These are phyloP conservation scores for Coemansia sp. DNA, from an alignment of 192 early-diverging fungal genomes.

Conservation along the genomic window DNA sequence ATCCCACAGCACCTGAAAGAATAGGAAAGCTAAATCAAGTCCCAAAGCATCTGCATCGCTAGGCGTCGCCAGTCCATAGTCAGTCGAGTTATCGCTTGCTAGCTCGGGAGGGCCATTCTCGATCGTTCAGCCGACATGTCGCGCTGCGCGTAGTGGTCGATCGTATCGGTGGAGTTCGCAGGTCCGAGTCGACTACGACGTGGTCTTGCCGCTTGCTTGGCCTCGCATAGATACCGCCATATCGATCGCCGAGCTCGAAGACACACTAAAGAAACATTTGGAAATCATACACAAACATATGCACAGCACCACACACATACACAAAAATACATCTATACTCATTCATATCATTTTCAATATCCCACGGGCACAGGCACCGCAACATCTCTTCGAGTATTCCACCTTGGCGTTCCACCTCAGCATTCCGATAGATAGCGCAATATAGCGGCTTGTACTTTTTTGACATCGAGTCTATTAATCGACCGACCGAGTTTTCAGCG, in stretches of 20 bases:
- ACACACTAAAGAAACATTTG: background rate
- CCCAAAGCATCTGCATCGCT: background rate
- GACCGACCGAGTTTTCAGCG: background rate
- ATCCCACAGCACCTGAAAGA: conserved; percentile 9
- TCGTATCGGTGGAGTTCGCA: background rate
- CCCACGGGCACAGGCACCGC: background rate
- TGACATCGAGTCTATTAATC: background rate
- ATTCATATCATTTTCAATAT: background rate
- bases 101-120: background rate
- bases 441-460: background rate
- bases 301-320: too few species aligned
- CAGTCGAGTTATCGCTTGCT: background rate
- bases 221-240: background rate
- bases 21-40: background rate
- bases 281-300: background rate
- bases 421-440: background rate
- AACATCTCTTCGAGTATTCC: background rate
- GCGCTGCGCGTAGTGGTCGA: background rate
- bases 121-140: background rate
- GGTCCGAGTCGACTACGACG: background rate
- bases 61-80: background rate
- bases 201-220: background rate
- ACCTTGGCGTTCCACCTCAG: background rate
- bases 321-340: background rate
- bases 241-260: background rate